These are phyloP conservation scores for Dipsacomyces acuminosporus DNA, from an alignment of 371 early-diverging fungal genomes.

Conservation along the genomic window DNA sequence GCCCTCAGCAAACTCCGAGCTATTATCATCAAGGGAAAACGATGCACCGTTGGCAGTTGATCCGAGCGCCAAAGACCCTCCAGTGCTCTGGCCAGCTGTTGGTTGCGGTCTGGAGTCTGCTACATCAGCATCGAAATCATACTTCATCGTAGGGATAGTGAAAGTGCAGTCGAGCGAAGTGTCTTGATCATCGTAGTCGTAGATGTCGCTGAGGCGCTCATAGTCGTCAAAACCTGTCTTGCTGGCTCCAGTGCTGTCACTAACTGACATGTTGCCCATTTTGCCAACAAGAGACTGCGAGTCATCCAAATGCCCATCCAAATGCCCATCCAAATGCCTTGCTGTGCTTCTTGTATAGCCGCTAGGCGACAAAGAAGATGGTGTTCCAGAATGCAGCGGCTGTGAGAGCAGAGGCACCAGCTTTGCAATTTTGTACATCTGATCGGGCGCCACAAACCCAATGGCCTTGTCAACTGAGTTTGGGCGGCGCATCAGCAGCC, in stretches of 20 bases:
- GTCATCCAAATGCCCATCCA: too few relatives aligned
- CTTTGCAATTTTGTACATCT: conserved; percentile 35
- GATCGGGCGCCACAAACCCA: conserved; percentile 41
- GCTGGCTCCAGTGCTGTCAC: too few relatives aligned
- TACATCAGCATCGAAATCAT: conserved; percentile 2
- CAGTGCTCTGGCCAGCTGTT: too few relatives aligned
- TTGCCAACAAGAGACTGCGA: too few relatives aligned
- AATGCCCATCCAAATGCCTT: too few relatives aligned
- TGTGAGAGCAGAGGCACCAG: conserved; percentile 33
- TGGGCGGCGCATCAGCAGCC: conserved; percentile 34
- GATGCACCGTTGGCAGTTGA: conserved; percentile 39
- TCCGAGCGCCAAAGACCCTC: conserved; percentile 3
- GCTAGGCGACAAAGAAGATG: conserved; percentile 22
- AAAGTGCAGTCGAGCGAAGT: neutral
- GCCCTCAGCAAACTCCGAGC: conserved; percentile 6
- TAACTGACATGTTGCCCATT: too few relatives aligned
- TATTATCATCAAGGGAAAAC: conserved; percentile 37
- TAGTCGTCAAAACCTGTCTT: too few relatives aligned
- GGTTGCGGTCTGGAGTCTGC: neutral
- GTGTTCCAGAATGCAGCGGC: conserved; percentile 4
- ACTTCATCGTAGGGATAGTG: conserved; percentile 1
- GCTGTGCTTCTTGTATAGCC: too few relatives aligned
- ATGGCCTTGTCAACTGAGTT: conserved; percentile 30
- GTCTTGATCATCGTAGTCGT: too few relatives aligned
- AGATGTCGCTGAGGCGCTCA: too few relatives aligned